phyloP scores from a whole-genome alignment of 805 yeast species.

The Middelhovenomyces tepae region DNA sequence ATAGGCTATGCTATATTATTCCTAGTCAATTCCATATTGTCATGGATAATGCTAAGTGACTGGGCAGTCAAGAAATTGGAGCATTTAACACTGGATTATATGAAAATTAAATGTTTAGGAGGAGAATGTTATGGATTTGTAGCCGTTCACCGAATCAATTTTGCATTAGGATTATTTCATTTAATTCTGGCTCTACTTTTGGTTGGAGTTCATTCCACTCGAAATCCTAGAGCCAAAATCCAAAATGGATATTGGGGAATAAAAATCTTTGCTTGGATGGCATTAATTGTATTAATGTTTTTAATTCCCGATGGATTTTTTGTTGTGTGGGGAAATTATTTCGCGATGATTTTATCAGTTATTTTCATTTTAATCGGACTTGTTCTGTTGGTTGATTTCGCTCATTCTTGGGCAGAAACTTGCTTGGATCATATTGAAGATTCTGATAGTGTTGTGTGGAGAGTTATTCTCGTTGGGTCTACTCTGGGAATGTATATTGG shows the following conservation, averaged over 20 bases:
- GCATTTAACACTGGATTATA: constrained; percentile 55
- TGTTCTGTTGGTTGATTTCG: constrained; percentile 86
- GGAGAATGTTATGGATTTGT: constrained; percentile 80
- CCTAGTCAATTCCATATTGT: constrained; percentile 65
- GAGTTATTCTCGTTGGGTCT: constrained; percentile 72
- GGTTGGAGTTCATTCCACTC: constrained; percentile 66
- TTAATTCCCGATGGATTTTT: constrained; percentile 81
- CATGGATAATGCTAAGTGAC: constrained; percentile 89
- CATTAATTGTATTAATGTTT: constrained; percentile 54
- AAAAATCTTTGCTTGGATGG: constrained; percentile 54
- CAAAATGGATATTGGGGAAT: constrained; percentile 92
- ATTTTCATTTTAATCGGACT: constrained; percentile 83
- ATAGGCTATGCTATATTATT: constrained; percentile 75
- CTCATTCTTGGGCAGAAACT: constrained; percentile 97
- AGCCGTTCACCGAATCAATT: constrained; percentile 86
- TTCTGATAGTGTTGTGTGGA: constrained; percentile 64
- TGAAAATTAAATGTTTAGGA: constrained; percentile 70
- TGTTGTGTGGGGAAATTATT: constrained; percentile 82
- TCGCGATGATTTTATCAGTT: constrained; percentile 78
- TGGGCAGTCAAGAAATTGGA: constrained; percentile 69
- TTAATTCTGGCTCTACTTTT: constrained; percentile 57
- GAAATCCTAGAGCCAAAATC: constrained; percentile 66
- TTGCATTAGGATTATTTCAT: constrained; percentile 78
- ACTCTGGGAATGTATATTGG: constrained; percentile 78
- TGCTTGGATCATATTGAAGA: constrained; percentile 86